Evolutionary conservation across 2,329 filamentous ascomycete genomes (phyloP), one percentile per base, ranked within the genome.

Genomic region (Penicillium sp.): DNA sequence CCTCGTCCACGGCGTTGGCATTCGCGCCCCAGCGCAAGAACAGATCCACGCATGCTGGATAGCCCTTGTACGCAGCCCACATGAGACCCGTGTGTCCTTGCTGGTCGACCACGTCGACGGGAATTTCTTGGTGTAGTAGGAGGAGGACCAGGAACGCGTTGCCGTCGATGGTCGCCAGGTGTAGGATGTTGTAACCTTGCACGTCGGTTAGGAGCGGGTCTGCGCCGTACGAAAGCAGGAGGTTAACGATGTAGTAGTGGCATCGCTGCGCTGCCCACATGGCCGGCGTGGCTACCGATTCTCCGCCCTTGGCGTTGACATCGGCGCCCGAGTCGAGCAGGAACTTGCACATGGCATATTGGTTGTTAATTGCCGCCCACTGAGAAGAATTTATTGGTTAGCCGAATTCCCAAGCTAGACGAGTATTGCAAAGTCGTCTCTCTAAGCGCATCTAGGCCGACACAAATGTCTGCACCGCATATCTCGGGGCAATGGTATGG

Each of bases 321-420:
- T 96, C 90, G 72, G 93, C 95, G 71, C 92, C 92, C 51, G 82
- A 82, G 66, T 90, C 90, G 73, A 99, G 86, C 47, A 99, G 87
- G 78, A 96, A 97, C 76, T 95, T 94, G 85, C 94, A 97, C 82
- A 98, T 92, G 67, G 91, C 91, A 80, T 94, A 96, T 75, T 97
- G 95, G 73, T 98, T 98, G 81, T 99, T 99, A 76, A 99, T 98
- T 39, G 96, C 92, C 49, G 95, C 95, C 95, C 95, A 99, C 92
- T 99, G 74, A 55, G 67, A 22, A 42, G 14, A 15, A 25, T 1
- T 25, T 11, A 8, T 20, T 1, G 20, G 51, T 53, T 22, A 53
- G 51, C 35, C 4, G 22, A 10, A 4, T 2, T 4, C 39, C 49
- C 28, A 17, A 38, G 11, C 31, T 17, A 50, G 0, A 50, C 48